Conservation (phyloP, 345 rosid genomes). For the Pugionium cornutum region DNA sequence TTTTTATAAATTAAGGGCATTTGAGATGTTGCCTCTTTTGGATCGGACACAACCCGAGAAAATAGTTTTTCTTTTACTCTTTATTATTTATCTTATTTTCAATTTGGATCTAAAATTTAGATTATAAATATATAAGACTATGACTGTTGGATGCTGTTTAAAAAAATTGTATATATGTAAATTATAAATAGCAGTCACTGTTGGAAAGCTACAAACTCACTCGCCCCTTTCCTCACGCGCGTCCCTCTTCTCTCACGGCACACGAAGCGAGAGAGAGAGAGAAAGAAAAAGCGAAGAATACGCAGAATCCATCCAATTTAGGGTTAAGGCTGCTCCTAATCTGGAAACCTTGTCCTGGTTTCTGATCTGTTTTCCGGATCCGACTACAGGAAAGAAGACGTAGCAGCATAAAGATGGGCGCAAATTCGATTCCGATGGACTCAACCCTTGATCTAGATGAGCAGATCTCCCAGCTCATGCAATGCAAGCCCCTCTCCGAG, state of each 20-base stretch:
- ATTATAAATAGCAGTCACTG: neutral
- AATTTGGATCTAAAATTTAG: too few relatives aligned
- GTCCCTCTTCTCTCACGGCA: constrained; percentile 28
- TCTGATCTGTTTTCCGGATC: constrained; percentile 32
- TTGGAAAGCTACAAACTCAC: constrained; percentile 37
- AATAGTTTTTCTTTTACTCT: constrained; percentile 6
- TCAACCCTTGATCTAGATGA: constrained; percentile 68
- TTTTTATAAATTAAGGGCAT: too few relatives aligned
- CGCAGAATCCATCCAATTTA: constrained; percentile 42
- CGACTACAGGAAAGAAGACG: constrained; percentile 19
- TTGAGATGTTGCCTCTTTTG: too few relatives aligned
- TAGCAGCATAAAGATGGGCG: constrained; percentile 53
- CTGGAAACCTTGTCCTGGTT: constrained; percentile 38
- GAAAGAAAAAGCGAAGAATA: constrained; percentile 32
- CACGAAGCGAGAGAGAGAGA: constrained; percentile 32
- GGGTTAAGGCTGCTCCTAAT: constrained; percentile 67
- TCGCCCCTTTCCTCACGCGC: constrained; percentile 45
- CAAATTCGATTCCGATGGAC: constrained; percentile 62
- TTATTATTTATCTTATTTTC: neutral
- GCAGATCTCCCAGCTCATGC: constrained; percentile 89
- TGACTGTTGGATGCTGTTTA: too few relatives aligned
- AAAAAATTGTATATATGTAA: too few relatives aligned
- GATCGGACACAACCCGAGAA: constrained; percentile 34
- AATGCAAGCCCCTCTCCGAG: constrained; percentile 90
- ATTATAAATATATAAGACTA: too few relatives aligned